Percentiles rank a stretch among this genome's conserved stretches.
phyloP scores from a whole-genome alignment of 116 monocot species.

The Posidonia oceanica region DNA sequence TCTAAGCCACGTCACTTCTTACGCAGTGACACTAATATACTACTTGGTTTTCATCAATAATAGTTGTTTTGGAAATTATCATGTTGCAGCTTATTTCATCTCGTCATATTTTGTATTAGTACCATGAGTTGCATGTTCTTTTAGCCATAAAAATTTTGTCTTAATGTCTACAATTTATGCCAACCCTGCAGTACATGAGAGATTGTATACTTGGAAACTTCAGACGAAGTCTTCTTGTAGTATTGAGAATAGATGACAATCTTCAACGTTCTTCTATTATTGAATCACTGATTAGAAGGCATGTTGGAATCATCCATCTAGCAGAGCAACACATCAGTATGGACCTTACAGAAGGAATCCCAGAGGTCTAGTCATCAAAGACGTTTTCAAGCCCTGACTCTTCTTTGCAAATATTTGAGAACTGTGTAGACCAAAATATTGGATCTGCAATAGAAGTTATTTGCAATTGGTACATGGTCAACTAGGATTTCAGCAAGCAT shows the following conservation, averaged over 20 bases:
- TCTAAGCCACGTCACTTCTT: too few relatives aligned
- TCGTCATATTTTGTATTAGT: too few relatives aligned
- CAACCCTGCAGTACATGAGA: slow-evolving; percentile 85
- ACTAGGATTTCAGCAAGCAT: background rate
- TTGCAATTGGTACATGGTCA: slow-evolving; percentile 10
- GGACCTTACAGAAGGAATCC: slow-evolving; percentile 84
- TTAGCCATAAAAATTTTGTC: background rate
- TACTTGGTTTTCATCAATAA: too few relatives aligned
- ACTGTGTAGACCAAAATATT: background rate
- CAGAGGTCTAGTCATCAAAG: slow-evolving; percentile 27
- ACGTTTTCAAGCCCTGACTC: background rate
- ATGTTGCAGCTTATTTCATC: too few relatives aligned
- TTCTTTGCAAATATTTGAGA: slow-evolving; percentile 4
- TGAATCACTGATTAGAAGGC: slow-evolving; percentile 68
- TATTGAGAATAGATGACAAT: slow-evolving; percentile 58
- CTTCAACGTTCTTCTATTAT: slow-evolving; percentile 60
- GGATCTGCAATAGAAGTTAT: slow-evolving; percentile 1
- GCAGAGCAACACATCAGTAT: slow-evolving; percentile 94
- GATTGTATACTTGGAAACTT: slow-evolving; percentile 90
- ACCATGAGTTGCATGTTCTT: too few relatives aligned
- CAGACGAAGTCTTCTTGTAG: slow-evolving; percentile 54
- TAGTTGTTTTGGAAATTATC: too few relatives aligned
- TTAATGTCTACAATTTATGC: background rate
- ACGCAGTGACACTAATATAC: too few relatives aligned
- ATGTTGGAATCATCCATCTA: slow-evolving; percentile 69